Percentiles rank a stretch among this genome's conserved stretches.
Evolutionary conservation across 148 eudicot genomes (phyloP).

Genomic region (Gaultheria prostrata): DNA sequence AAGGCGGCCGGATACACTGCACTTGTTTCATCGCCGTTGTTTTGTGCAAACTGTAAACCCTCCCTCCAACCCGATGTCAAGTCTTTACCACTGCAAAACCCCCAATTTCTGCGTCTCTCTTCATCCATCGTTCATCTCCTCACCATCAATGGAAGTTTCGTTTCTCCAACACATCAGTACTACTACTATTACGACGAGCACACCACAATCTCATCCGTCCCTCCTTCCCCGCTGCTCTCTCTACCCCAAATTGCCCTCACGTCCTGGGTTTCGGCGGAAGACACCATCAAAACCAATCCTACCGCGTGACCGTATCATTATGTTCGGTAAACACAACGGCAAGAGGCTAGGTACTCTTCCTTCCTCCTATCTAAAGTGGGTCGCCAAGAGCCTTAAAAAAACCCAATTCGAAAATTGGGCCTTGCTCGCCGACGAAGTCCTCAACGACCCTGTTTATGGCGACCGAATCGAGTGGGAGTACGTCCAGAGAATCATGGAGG

Average conservation of each 20-base stretch:
- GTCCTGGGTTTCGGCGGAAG: neutral
- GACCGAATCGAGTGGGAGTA: conserved; percentile 88
- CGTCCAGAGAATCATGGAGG: conserved; percentile 52
- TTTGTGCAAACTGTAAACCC: no score
- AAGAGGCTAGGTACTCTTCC: conserved; percentile 71
- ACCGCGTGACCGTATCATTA: conserved; percentile 66
- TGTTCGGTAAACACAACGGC: conserved; percentile 78
- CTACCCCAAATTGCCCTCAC: neutral
- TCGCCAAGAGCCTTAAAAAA: conserved; percentile 41
- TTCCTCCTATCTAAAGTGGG: conserved; percentile 73
- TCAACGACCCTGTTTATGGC: conserved; percentile 64
- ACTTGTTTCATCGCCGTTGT: no score
- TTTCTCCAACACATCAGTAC: neutral
- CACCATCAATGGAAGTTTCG: neutral
- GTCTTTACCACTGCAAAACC: neutral
- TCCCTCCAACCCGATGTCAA: neutral
- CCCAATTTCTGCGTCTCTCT: neutral
- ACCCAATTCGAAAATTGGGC: conserved; percentile 65
- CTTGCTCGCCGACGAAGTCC: conserved; percentile 60
- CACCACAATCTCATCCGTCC: neutral
- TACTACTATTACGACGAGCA: neutral
- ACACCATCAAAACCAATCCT: conserved; percentile 13
- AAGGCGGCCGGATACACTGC: no score
- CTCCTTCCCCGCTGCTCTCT: neutral
- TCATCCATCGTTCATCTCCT: neutral